Conservation (phyloP, 2,329 filamentous ascomycete genomes). For the Cladosporium phlei region DNA sequence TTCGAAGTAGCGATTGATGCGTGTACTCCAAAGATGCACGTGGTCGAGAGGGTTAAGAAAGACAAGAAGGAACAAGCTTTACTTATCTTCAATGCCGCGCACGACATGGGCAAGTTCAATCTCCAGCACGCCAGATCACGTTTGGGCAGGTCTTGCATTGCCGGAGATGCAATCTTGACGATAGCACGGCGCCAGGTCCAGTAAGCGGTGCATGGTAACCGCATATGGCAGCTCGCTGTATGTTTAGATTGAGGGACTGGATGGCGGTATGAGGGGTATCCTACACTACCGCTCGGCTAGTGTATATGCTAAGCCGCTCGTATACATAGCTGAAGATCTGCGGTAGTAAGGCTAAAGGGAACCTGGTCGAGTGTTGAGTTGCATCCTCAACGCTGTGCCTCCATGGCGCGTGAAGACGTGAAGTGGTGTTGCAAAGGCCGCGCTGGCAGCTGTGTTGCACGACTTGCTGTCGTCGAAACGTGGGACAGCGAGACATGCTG, state of each 20-base stretch:
- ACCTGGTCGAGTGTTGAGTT: not conserved
- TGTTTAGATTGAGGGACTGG: not conserved
- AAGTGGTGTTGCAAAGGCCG: not conserved
- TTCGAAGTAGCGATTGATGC: not conserved
- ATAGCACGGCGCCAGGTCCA: conserved; percentile 7
- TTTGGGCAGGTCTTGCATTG: conserved; percentile 7
- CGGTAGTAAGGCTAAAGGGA: not conserved
- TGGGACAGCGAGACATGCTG: not conserved
- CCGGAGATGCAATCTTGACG: conserved; percentile 2
- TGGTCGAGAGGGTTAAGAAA: not conserved
- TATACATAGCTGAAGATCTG: not conserved
- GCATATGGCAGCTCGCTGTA: conserved; percentile 10
- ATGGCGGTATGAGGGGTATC: conserved; percentile 3
- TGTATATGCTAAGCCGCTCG: not conserved
- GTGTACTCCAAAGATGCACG: too few species aligned
- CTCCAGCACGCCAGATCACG: conserved; percentile 1
- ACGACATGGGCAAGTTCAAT: not conserved
- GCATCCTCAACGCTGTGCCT: not conserved
- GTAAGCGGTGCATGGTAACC: conserved; percentile 5
- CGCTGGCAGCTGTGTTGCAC: not conserved
- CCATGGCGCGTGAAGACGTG: not conserved
- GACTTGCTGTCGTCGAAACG: not conserved
- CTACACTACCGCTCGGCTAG: conserved; percentile 1
- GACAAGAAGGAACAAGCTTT: not conserved
- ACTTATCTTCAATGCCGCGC: conserved; percentile 8